Evolutionary conservation across 495 filamentous ascomycete species (phyloP), one percentile per base, ranked within the genome.

Genomic region (Penicillium fimorum): DNA sequence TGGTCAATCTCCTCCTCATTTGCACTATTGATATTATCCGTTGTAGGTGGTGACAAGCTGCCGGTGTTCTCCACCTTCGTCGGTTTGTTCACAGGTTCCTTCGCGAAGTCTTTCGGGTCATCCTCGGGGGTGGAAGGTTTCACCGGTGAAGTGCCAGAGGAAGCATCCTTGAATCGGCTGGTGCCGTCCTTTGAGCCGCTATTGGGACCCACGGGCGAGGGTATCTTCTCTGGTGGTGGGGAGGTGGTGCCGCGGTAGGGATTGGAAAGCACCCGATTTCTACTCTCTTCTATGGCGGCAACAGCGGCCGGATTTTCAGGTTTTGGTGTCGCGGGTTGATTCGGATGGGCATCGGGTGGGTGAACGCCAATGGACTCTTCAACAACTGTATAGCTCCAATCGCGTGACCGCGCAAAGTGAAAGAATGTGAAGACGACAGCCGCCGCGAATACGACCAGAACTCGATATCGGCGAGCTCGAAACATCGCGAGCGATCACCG

Each of bases 401-500:
- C 68, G 56, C 68, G 74, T 51, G 72, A 73, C 43, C 73, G 62
- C 50, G 68, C 47, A 51, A 89, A 86, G 66, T 90, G 83, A 60
- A 90, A 81, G 20, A 93, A 70, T 15, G 84, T 72, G 42, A 91
- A 71, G 29, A 87, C 70, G 47, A 86, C 70, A 46, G 89, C 68
- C 48, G 84, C 79, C 45, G 89, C 84, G 65, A 89, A 87, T 60
- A 89, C 71, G 46, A 92, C 66, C 57, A 90, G 87, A 46, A 87
- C 76, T 51, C 91, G 85, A 64, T 91, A 93, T 71, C 90, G 81
- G 49, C 91, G 86, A 59, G 88, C 70, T 38, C 89, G 87, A 55
- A 89, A 74, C 91, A 94, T 92, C 47, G 61, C 73, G 68, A 61
- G 46, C 56, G 44, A 50, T 57, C 55, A 43, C 53, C 43, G 54